Percentiles rank a stretch among this genome's conserved stretches.
phyloP scores from a whole-genome alignment of 805 yeast genomes.

The Hemisphaericaspora nanyangensis region DNA sequence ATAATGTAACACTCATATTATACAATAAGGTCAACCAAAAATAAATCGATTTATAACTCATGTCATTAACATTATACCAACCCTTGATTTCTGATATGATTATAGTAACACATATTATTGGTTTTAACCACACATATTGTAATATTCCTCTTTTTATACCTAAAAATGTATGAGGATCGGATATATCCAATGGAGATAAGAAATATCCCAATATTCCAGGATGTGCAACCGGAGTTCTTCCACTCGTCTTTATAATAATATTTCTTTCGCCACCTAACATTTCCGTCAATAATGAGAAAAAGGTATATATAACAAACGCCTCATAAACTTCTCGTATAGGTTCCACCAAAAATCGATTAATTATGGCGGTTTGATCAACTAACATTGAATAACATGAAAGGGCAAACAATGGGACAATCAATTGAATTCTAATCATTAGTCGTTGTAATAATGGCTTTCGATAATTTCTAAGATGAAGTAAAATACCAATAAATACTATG shows the following conservation, averaged over 20 bases:
- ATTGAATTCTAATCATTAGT: constrained; percentile 72
- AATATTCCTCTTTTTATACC: constrained; percentile 77
- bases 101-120: constrained; percentile 63
- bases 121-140: constrained; percentile 95
- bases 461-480: constrained; percentile 54
- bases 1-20: constrained; percentile 74
- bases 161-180: constrained; percentile 79
- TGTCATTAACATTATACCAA: constrained; percentile 47
- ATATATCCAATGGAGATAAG: constrained; percentile 64
- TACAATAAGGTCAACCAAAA: constrained; percentile 68
- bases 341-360: constrained; percentile 50
- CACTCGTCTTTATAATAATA: constrained; percentile 67
- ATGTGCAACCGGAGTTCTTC: constrained; percentile 67
- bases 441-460: constrained; percentile 88
- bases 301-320: constrained; percentile 93
- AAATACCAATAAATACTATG: constrained; percentile 21
- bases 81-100: constrained; percentile 46
- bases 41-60: constrained; percentile 47
- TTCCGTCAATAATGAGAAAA: constrained; percentile 76
- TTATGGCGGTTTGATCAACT: constrained; percentile 35
- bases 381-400: constrained; percentile 62
- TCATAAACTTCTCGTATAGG: constrained; percentile 89
- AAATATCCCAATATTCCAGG: constrained; percentile 39
- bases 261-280: constrained; percentile 90
- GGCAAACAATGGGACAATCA: constrained; percentile 81